A percentile compares a stretch with the other conserved stretches of the same genome.
Evolutionary conservation across 83 land plant species (phyloP).

Genomic region (Picea abies): DNA sequence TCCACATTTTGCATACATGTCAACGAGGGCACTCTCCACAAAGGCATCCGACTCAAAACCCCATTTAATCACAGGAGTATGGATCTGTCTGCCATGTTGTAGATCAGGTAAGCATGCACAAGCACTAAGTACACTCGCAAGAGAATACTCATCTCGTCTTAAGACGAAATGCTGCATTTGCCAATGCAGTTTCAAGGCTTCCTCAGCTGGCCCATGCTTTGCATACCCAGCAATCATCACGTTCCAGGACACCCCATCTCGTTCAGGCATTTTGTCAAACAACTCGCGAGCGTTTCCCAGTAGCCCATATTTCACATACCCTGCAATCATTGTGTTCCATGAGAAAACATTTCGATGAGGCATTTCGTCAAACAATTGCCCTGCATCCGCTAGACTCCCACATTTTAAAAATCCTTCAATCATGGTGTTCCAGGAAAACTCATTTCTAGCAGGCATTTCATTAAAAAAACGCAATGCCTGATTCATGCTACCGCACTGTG

Average conservation of each 20-base stretch:
- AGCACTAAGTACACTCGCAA: constrained; percentile 21
- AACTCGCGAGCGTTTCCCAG: not conserved
- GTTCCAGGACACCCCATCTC: constrained; percentile 16
- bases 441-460: constrained; percentile 33
- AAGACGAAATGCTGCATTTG: not conserved
- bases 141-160: not conserved
- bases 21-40: constrained; percentile 23
- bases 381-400: constrained; percentile 39
- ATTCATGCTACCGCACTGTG: not conserved
- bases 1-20: constrained; percentile 20
- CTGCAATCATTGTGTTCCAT: constrained; percentile 56
- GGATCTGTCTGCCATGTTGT: constrained; percentile 21
- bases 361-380: constrained; percentile 64
- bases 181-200: constrained; percentile 12
- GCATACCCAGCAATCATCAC: constrained; percentile 20
- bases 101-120: constrained; percentile 27
- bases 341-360: constrained; percentile 65
- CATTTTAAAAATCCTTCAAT: constrained; percentile 43
- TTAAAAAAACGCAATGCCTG: constrained; percentile 47
- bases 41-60: constrained; percentile 26
- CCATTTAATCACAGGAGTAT: constrained; percentile 13
- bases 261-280: constrained; percentile 13
- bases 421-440: constrained; percentile 58
- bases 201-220: not conserved
- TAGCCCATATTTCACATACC: constrained; percentile 34